A percentile compares a stretch with the other conserved stretches of the same genome.
phyloP scores from a whole-genome alignment of 768 basidiomycete species.

The Mycena latifolia region DNA sequence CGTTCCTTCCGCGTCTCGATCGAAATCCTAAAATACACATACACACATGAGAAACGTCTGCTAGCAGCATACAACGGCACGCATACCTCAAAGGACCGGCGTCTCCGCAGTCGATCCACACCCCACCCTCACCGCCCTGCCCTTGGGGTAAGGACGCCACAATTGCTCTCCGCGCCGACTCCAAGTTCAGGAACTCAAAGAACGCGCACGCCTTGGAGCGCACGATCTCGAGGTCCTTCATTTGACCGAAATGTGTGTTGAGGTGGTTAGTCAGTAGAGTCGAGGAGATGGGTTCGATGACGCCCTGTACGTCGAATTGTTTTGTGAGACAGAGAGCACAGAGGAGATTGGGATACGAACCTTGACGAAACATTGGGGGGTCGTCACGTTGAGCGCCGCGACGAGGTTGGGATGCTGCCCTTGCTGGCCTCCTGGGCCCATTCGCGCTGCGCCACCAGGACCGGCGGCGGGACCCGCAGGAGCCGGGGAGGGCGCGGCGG shows the following conservation, averaged over 20 bases:
- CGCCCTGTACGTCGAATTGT: constrained; percentile 64
- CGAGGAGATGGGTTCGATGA: constrained; percentile 74
- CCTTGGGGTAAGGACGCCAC: constrained; percentile 69
- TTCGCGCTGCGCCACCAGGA: constrained; percentile 40
- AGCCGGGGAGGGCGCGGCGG: constrained; percentile 42
- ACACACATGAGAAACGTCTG: constrained; percentile 29
- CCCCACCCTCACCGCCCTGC: constrained; percentile 91
- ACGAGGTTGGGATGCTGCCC: constrained; percentile 59
- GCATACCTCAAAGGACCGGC: constrained; percentile 47
- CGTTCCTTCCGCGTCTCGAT: constrained; percentile 95
- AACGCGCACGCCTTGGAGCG: constrained; percentile 93
- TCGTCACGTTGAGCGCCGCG: constrained; percentile 74
- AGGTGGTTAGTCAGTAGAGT: constrained; percentile 63
- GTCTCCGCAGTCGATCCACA: constrained; percentile 77
- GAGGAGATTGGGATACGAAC: constrained; percentile 51
- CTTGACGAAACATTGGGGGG: constrained; percentile 93
- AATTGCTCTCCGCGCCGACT: constrained; percentile 90
- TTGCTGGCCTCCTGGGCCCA: constrained; percentile 35
- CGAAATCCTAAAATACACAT: constrained; percentile 63
- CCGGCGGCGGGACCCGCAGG: constrained; percentile 32
- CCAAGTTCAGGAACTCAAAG: constrained; percentile 86
- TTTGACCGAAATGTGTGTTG: constrained; percentile 75
- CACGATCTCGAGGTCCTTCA: constrained; percentile 92
- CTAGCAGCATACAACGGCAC: not conserved
- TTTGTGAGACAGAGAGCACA: constrained; percentile 16